Evolutionary conservation across 306 rosid genomes (phyloP), one percentile per base, ranked within the genome.

Genomic region (Echinosophora koreensis): DNA sequence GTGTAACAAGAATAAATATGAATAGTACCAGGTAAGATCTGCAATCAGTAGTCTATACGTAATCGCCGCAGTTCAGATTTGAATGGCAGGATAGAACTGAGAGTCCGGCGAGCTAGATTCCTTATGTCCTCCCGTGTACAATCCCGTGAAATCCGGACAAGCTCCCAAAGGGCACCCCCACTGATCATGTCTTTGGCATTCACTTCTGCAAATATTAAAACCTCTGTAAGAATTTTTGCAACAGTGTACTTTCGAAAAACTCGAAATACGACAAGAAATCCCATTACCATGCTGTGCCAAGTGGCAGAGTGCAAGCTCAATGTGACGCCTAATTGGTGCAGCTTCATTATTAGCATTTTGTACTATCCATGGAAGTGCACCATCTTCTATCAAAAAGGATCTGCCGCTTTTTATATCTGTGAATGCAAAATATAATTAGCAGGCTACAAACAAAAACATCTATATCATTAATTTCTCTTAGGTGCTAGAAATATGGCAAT

Each of bases 281-380:
- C 38, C 77, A 67, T 56, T 86, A 95, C 99, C 99, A 52, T 95
- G 98, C 59, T 92, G 99, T 30, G 99, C 99, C 86, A 96, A 78
- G 89, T 96, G 99, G 81, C 98, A 96, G 34, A 96, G 90, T 27
- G 98, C 99, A 80, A 96, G 97, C 87, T 96, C 99, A 59, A 96
- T 86, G 89, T 92, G 99, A 82, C 94, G 98, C 87, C 96, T 89
- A 82, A 96, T 92, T 59, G 99, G 94, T n/a, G 98, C 89, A 57
- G 94, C 90, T 83, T 92, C 99, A 6, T 83, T 88, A 18, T 91
- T 92, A 62, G 99, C 96, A 81, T 92, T 91, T 80, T 96, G 98
- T 73, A 96, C 97, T 79, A 96, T 92, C 99, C 99, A 96, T 22
- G 97, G 93, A 77, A 96, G 94, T 28, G 92, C 96, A 22, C 98